Evolutionary conservation across 2,329 filamentous ascomycete species (phyloP).

Genomic region (Aurifilum marmelostoma): DNA sequence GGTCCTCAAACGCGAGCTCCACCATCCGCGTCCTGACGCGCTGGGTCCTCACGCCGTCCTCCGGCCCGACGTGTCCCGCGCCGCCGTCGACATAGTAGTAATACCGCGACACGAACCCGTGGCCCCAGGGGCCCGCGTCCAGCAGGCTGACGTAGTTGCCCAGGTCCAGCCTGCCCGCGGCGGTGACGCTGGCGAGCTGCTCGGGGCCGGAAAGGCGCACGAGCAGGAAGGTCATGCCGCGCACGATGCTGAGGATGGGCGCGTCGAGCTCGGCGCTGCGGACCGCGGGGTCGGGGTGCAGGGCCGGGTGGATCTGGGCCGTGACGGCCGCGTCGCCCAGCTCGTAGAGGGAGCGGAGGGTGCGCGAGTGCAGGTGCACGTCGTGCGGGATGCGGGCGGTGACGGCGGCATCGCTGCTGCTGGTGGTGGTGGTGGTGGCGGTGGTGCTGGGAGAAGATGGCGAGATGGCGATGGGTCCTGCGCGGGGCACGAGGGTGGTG

Average conservation of each 20-base stretch:
- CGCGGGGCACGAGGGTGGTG: conserved; percentile 55
- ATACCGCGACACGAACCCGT: conserved; percentile 58
- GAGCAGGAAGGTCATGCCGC: conserved; percentile 75
- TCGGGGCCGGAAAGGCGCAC: conserved; percentile 64
- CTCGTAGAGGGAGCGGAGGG: conserved; percentile 41
- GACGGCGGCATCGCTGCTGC: conserved; percentile 43
- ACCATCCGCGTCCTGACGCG: conserved; percentile 63
- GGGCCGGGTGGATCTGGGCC: conserved; percentile 36
- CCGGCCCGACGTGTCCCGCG: conserved; percentile 22
- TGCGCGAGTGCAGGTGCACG: conserved; percentile 60
- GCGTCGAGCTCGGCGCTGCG: conserved; percentile 45
- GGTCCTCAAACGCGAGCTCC: conserved; percentile 55
- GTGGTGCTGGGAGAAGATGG: neutral
- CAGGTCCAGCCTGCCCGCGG: conserved; percentile 37
- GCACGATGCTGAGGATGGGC: conserved; percentile 66
- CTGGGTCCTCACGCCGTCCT: conserved; percentile 33
- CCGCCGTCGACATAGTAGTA: conserved; percentile 57
- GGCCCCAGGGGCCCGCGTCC: conserved; percentile 57
- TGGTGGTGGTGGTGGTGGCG: conserved; percentile 5
- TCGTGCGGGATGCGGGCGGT: conserved; percentile 69
- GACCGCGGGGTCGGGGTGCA: conserved; percentile 38
- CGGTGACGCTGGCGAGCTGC: conserved; percentile 51
- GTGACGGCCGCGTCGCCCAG: conserved; percentile 33
- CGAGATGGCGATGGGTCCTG: conserved; percentile 57
- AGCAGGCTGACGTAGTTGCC: conserved; percentile 39